Percentiles rank a stretch among this genome's conserved stretches.
Conservation (phyloP, 345 rosid species). For the Boechera stricta region DNA sequence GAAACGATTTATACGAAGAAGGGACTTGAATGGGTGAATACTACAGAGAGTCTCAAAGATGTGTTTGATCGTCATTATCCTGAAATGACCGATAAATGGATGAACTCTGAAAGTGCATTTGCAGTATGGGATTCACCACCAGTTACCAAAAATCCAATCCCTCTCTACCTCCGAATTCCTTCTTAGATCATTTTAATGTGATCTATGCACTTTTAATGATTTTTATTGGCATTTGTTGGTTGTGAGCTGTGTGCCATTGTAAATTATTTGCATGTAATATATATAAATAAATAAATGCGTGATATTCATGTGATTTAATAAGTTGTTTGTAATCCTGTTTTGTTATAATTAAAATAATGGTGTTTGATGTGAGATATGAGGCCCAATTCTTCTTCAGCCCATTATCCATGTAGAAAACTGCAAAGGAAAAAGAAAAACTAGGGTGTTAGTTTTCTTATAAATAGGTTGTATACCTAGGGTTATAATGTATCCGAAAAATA, state of each 20-base stretch:
- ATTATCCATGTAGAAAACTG: too few relatives aligned
- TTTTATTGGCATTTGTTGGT: background rate
- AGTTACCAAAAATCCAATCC: slow-evolving; percentile 41
- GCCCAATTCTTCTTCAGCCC: too few relatives aligned
- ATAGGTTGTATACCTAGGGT: too few relatives aligned
- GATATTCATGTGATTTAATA: background rate
- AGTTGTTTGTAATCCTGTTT: background rate
- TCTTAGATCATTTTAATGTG: slow-evolving; percentile 26
- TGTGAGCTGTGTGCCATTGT: background rate
- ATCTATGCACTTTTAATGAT: background rate
- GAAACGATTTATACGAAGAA: too few relatives aligned
- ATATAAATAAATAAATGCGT: background rate
- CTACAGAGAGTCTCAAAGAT: slow-evolving; percentile 53
- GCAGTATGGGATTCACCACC: slow-evolving; percentile 67
- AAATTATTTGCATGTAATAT: background rate
- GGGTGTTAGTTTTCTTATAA: too few relatives aligned
- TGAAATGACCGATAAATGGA: slow-evolving; percentile 54
- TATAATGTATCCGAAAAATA: too few relatives aligned
- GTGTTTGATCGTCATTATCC: slow-evolving; percentile 64
- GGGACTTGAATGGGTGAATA: slow-evolving; percentile 66
- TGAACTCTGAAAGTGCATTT: too few relatives aligned
- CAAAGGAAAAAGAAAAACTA: too few relatives aligned
- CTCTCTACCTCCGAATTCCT: slow-evolving; percentile 58
- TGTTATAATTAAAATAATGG: too few relatives aligned
- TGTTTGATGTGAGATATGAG: too few relatives aligned